These are phyloP conservation scores for Pezicula carpinea DNA, from an alignment of 2,329 filamentous ascomycete species.

Conservation along the genomic window DNA sequence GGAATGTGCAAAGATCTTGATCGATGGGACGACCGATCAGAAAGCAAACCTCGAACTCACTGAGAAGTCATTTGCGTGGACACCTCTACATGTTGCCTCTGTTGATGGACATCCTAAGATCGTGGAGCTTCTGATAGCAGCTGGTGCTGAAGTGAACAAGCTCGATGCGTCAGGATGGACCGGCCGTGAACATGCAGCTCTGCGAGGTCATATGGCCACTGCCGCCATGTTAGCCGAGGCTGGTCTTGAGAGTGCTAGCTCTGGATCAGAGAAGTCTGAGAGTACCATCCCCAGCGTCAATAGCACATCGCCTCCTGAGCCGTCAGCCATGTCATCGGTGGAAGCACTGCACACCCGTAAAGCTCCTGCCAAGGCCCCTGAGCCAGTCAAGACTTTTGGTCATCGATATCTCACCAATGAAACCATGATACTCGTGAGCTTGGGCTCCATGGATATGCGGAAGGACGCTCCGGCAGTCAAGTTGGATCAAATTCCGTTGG, in stretches of 20 bases:
- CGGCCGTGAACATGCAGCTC: conserved; percentile 83
- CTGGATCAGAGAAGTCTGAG: conserved; percentile 26
- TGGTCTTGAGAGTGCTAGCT: conserved; percentile 19
- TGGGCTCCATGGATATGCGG: conserved; percentile 91
- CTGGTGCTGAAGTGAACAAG: conserved; percentile 70
- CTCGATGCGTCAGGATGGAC: conserved; percentile 90
- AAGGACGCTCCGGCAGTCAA: conserved; percentile 77
- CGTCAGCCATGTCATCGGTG: conserved; percentile 47
- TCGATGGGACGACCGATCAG: conserved; percentile 65
- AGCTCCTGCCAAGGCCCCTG: conserved; percentile 48
- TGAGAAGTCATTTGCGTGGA: conserved; percentile 89
- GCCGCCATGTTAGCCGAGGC: conserved; percentile 59
- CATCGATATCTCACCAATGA: conserved; percentile 90
- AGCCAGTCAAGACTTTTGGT: conserved; percentile 91
- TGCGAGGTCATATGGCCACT: conserved; percentile 83
- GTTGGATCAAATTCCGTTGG: conserved; percentile 81
- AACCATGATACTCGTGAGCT: conserved; percentile 83
- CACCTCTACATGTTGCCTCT: conserved; percentile 86
- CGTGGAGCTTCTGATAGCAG: conserved; percentile 71
- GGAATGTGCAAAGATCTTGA: conserved; percentile 71
- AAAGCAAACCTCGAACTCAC: conserved; percentile 71
- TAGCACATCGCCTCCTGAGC: conserved; percentile 42
- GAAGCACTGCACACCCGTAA: conserved; percentile 51
- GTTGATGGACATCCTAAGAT: conserved; percentile 80
- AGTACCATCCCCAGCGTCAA: conserved; percentile 6